phyloP scores from a whole-genome alignment of 2,329 filamentous ascomycete genomes.

The Botrytis elliptica region DNA sequence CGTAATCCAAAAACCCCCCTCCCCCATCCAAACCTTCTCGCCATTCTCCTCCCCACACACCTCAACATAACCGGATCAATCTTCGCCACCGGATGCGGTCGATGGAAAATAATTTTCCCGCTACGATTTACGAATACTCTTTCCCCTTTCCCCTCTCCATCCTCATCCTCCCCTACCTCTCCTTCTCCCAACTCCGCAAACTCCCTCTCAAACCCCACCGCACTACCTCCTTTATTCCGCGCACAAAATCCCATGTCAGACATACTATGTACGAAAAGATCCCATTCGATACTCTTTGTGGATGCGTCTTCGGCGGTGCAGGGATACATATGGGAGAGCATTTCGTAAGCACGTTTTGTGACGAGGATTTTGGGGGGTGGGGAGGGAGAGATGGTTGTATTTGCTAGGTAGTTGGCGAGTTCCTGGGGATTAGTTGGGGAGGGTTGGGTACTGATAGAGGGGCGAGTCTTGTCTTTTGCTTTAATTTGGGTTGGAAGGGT shows the following conservation, averaged over 20 bases:
- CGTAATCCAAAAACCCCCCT: not conserved
- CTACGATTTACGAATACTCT: not conserved
- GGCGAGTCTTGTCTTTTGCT: not conserved
- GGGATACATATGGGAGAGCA: not conserved
- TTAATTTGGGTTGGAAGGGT: not conserved
- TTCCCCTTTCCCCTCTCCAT: not conserved
- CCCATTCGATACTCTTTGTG: not conserved
- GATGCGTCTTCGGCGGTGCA: not conserved
- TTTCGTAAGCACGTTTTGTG: not conserved
- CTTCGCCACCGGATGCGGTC: conserved; percentile 22
- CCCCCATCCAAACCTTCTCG: conserved; percentile 25
- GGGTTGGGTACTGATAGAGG: fast-evolving
- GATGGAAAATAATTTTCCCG: conserved; percentile 24
- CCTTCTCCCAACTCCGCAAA: not conserved
- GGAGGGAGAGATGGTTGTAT: not conserved
- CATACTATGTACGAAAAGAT: conserved; percentile 17
- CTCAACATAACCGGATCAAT: conserved; percentile 22
- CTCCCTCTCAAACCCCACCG: conserved; percentile 3
- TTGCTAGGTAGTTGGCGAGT: not conserved
- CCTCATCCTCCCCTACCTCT: too few relatives aligned
- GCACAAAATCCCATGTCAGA: conserved; percentile 19
- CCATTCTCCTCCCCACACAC: conserved; percentile 22
- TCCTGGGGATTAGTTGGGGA: not conserved
- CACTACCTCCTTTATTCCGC: conserved; percentile 10
- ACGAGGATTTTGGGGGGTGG: not conserved